Evolutionary conservation across 2,329 filamentous ascomycete species (phyloP).

Genomic region (Cladosporium oxysporum): DNA sequence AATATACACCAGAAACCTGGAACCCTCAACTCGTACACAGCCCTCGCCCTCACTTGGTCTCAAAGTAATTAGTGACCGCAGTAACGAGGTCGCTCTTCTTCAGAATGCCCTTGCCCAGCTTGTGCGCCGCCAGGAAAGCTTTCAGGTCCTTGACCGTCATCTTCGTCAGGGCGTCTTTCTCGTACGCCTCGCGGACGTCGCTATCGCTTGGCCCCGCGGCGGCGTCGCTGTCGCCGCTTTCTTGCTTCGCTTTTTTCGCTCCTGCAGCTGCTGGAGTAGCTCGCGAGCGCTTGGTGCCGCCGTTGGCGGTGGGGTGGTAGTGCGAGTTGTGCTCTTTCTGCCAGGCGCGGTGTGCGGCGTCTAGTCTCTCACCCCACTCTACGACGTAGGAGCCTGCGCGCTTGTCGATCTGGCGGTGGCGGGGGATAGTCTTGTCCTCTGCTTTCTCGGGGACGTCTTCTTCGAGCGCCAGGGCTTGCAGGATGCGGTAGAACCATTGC

Average conservation of each 20-base stretch:
- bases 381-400: conserved; percentile 76
- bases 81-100: conserved; percentile 41
- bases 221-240: conserved; percentile 32
- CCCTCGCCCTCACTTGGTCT: conserved; percentile 32
- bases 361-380: conserved; percentile 72
- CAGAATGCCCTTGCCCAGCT: conserved; percentile 24
- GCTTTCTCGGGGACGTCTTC: conserved; percentile 78
- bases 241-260: conserved; percentile 50
- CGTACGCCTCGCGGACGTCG: conserved; percentile 47
- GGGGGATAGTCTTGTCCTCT: conserved; percentile 80
- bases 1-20: not conserved
- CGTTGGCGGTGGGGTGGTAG: conserved; percentile 46
- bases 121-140: conserved; percentile 34
- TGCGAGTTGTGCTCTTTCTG: conserved; percentile 35
- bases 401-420: conserved; percentile 85
- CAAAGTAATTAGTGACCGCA: conserved; percentile 38
- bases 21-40: not conserved
- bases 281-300: conserved; percentile 47
- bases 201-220: conserved; percentile 43
- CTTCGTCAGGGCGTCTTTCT: conserved; percentile 48
- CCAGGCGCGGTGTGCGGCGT: conserved; percentile 56
- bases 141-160: conserved; percentile 38
- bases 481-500: conserved; percentile 95
- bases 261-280: conserved; percentile 22
- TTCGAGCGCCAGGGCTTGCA: conserved; percentile 87